Evolutionary conservation across 305 asterid species (phyloP), one percentile per base, ranked within the genome.

Genomic region (Fraxinus ornus): DNA sequence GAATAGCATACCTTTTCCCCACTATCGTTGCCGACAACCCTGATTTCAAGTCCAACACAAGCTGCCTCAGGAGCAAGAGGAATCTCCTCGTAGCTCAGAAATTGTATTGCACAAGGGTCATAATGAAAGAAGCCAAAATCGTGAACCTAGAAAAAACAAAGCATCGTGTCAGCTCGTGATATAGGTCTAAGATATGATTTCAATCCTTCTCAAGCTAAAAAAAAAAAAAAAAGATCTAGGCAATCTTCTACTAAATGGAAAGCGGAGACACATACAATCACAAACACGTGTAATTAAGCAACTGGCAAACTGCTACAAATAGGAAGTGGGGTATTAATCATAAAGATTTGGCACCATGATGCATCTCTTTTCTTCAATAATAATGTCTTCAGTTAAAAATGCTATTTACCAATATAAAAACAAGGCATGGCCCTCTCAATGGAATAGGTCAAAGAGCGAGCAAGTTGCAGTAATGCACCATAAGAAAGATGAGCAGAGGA

Each of bases 1-100:
- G 4, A 75, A 55, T 36, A 39, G 62, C 88, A 83, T 89, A 93
- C 99, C 99, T 96, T 96, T 89, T 96, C 99, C 84, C 99, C 99
- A 88, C 99, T 96, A 85, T 96, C 98, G 86, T 96, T 96, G 39
- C 99, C 99, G 15, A 96, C 98, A 81, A 96, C 99, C 92, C 98
- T 91, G 83, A 96, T 94, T 84, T 96, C 99, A 74, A 94, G 94
- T 82, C 99, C 99, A 60, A 96, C 99, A 74, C 93, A 91, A 81
- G 99, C 98, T 83, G 94, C 97, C 87, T 94, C 98, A 6, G 98
- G 98, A 77, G 98, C 93, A 81, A 96, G 98, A 79, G 97, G 96
- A 79, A 96, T 94, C 88, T 96, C 98, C 81, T 96, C 99, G 66
- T 96, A 96, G 91, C 90, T 91, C 86, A 94, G 93, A 88, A 94